phyloP scores from a whole-genome alignment of 352 stramenopile genomes.

The Phytophthora pluvialis region DNA sequence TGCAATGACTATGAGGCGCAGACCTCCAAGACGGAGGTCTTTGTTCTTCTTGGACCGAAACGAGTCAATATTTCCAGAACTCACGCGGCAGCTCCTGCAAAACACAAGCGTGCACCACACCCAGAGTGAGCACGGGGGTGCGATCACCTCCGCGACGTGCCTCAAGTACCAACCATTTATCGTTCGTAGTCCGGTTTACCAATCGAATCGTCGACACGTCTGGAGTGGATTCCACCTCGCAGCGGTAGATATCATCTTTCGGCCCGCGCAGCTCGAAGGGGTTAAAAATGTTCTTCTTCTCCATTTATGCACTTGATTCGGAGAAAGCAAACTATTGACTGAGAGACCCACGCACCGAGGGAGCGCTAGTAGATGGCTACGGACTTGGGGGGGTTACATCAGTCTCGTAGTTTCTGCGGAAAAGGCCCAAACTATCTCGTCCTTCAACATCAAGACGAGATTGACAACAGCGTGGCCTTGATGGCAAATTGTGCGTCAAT shows the following conservation, averaged over 20 bases:
- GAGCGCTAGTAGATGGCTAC: not conserved
- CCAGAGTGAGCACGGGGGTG: not conserved
- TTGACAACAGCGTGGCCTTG: no score
- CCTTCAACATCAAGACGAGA: no score
- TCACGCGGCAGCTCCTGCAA: conserved; percentile 19
- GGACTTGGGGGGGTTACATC: no score
- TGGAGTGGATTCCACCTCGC: conserved; percentile 6
- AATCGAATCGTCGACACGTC: conserved; percentile 9
- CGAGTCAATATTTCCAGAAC: conserved; percentile 12
- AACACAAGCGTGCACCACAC: no score
- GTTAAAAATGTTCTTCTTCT: conserved; percentile 8
- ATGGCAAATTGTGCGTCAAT: no score
- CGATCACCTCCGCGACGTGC: not conserved
- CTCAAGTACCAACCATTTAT: conserved; percentile 14
- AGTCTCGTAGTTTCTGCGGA: not conserved
- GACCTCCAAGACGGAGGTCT: conserved; percentile 14
- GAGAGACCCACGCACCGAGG: no score
- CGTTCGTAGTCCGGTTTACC: conserved; percentile 12
- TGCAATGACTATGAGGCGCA: conserved; percentile 11
- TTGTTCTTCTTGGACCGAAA: conserved; percentile 21
- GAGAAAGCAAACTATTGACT: not conserved
- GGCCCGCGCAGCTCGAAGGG: conserved; percentile 8
- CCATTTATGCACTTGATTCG: not conserved
- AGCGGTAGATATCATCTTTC: conserved; percentile 2
- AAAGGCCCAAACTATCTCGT: not conserved